Base-by-base conservation (phyloP, 2,329 filamentous ascomycete species). In the Elsinoe batatas region DNA sequence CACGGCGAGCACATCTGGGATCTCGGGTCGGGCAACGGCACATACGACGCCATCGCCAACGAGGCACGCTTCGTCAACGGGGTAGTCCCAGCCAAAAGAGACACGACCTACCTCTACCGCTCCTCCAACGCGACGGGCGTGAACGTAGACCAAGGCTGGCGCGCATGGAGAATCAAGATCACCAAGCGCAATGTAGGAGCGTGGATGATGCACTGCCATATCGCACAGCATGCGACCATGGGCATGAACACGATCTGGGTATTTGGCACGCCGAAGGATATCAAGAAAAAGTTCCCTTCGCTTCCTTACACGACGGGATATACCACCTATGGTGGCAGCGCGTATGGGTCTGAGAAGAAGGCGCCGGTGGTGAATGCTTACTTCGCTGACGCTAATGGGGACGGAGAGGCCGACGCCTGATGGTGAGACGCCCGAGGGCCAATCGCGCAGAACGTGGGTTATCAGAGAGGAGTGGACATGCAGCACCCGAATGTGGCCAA, bases 131-230 rank as follows among this genome's bases (percentile, higher is more conserved):
- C 38, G 7, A 59, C 66, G 3, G 71, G 70, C 17, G 74, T 72
- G 0, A 60, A 60, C 73, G 0, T 68, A 73, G 3, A 64, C 70
- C 5, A 72, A 0, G 80, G 81, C 0, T 85, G 82, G 82, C 70
- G 81, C 17, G 81, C 74, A 0, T 84, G 81, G 82, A 70, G 82
- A 7, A 66, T 83, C 0, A 69, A 78, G 2, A 75, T 82, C 0
- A 69, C 67, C 6, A 32, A 51, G 32, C 13, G 46, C 26, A 67
- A 76, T 56, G 65, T 76, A 0, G 81, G 80, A 0, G 78, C 79
- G 3, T 83, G 79, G 79, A 78, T 83, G 78, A 70, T 83, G 59
- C 80, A 83, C 64, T 83, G 80, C 59, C 80, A 83, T 63, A 74
- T 78, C 13, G 59, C 79, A 44, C 75, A 77, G 53, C 80, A 83